Conservation (phyloP, 371 early-diverging fungal genomes). For the Mortierella sp. region DNA sequence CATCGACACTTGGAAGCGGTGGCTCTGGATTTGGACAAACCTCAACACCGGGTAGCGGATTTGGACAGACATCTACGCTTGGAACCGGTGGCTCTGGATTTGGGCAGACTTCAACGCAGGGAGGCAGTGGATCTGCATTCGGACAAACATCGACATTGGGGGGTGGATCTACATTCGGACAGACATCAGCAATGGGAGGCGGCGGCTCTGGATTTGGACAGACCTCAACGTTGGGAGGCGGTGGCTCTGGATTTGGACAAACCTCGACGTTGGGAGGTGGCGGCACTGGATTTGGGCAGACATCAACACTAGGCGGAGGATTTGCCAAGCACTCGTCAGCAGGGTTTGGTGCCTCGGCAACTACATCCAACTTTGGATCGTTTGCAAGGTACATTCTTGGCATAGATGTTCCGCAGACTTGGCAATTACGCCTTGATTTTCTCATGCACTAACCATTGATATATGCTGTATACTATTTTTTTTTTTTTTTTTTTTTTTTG, state of each 20-base stretch:
- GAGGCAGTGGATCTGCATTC: conserved; percentile 9
- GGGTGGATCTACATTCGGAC: not conserved
- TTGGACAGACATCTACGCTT: conserved; percentile 27
- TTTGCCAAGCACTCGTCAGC: conserved; percentile 2
- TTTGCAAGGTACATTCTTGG: conserved; percentile 27
- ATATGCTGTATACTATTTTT: not conserved
- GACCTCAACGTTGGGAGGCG: conserved; percentile 16
- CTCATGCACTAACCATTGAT: too few relatives aligned
- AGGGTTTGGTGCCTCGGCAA: conserved; percentile 13
- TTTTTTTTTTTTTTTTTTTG: not conserved
- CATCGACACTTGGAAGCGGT: conserved; percentile 15
- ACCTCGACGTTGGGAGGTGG: conserved; percentile 20
- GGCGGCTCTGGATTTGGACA: conserved; percentile 22
- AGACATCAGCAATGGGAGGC: not conserved
- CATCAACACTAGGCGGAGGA: conserved; percentile 20
- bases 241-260: conserved; percentile 25
- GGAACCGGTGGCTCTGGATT: conserved; percentile 9
- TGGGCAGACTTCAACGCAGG: conserved; percentile 15
- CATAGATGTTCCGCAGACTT: too few relatives aligned
- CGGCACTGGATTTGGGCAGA: conserved; percentile 19
- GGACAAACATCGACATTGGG: conserved; percentile 12
- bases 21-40: conserved; percentile 2
- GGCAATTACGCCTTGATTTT: too few relatives aligned
- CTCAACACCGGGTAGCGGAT: not conserved
- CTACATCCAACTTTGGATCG: conserved; percentile 40